Evolutionary conservation across 2,329 filamentous ascomycete genomes (phyloP), one percentile per base, ranked within the genome.

Genomic region (Paraphoma sp.): DNA sequence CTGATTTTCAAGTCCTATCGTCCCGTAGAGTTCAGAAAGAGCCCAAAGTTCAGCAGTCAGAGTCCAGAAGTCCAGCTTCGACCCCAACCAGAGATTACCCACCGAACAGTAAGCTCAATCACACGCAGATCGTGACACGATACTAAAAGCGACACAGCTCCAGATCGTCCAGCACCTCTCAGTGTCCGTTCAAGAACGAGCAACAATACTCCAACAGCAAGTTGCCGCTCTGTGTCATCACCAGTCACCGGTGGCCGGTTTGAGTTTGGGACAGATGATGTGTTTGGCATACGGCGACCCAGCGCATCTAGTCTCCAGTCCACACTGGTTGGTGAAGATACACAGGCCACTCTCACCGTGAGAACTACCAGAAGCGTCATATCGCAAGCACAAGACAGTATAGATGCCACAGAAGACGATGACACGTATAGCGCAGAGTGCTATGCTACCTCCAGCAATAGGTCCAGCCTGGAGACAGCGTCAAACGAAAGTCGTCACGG

Each of bases 91-190:
- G n/a, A 23, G 18, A 16, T 5, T 63, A 59, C 16, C 61, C 61
- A n/a, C 61, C 61, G 4, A 48, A 63, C 18, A 62, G 60, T 63
- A 43, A 54, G 7, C 33, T 23, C 41, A 29, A n/a, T 44, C 3
- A 43, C 6, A 10, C 6, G 9, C 9, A 36, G 33, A 3, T 36
- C 7, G 14, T 36, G 33, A 36, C 7, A 2, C 33, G 9, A 10
- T 10, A 14, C 33, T 36, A 64, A 30, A 3, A 23, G 6, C 33
- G 17, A 18, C 17, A 11, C 17, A 68, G 65, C 68, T 8, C 71
- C 71, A 0, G 71, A 72, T 31, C 68, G 71, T 23, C 70, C 71
- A 8, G 63, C 63, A 4, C 70, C 71, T 2, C 60, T 72, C 0
- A 67, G 57, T 6, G 48, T 69, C 17, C 48, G 51, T 30, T 65